A percentile compares a stretch with the other conserved stretches of the same genome.
phyloP scores from a whole-genome alignment of 805 yeast species.

The Ogataea corticis region DNA sequence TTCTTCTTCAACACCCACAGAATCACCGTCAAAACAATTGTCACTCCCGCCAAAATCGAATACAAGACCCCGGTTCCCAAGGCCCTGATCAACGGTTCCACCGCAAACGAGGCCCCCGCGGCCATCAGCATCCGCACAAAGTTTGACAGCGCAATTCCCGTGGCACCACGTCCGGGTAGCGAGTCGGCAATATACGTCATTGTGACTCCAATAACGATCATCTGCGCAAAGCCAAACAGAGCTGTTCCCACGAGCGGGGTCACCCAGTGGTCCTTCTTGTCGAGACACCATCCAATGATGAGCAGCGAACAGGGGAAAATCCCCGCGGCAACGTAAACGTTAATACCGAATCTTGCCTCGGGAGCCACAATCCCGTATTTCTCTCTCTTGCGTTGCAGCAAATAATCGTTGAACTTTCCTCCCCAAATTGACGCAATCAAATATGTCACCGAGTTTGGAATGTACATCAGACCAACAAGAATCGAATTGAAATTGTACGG shows the following conservation, averaged over 20 bases:
- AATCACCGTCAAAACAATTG: constrained; percentile 42
- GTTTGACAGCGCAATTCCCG: constrained; percentile 84
- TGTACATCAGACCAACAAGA: constrained; percentile 71
- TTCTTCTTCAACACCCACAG: constrained; percentile 49
- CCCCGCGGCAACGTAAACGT: constrained; percentile 63
- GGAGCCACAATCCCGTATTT: constrained; percentile 71
- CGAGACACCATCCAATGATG: constrained; percentile 81
- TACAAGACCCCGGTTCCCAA: constrained; percentile 72
- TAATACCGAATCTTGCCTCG: constrained; percentile 77
- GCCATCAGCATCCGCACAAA: constrained; percentile 72
- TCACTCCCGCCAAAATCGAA: constrained; percentile 63
- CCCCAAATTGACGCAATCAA: constrained; percentile 75
- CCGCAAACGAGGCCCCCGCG: constrained; percentile 71
- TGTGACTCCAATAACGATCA: constrained; percentile 81
- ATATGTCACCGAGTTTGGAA: constrained; percentile 82
- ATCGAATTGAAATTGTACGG: constrained; percentile 74
- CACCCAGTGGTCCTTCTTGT: constrained; percentile 68
- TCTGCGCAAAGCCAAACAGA: constrained; percentile 76
- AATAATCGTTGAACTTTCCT: constrained; percentile 74
- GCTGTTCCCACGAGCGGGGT: constrained; percentile 82
- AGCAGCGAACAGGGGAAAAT: constrained; percentile 64
- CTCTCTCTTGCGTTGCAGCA: constrained; percentile 48
- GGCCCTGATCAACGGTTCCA: constrained; percentile 67
- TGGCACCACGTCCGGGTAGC: constrained; percentile 84
- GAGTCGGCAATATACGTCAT: constrained; percentile 81